Conservation (phyloP, 1,284 basidiomycete genomes). For the Trametes hirsuta region DNA sequence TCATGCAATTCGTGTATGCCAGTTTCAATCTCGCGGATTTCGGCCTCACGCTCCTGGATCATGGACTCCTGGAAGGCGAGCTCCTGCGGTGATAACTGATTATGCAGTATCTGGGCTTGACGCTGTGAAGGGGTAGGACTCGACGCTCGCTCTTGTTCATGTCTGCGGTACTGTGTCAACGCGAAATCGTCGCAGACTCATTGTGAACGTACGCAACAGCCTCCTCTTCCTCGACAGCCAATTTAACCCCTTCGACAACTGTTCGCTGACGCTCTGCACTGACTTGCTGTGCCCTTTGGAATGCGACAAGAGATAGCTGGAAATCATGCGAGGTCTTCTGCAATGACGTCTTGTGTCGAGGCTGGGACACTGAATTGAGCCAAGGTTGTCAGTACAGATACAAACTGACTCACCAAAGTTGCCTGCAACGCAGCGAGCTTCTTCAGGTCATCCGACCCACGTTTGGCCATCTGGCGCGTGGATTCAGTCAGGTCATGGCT, state of each 20-base stretch:
- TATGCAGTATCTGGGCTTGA: constrained; percentile 74
- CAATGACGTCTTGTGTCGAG: constrained; percentile 75
- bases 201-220: constrained; percentile 37
- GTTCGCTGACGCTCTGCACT: constrained; percentile 88
- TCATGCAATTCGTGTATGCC: constrained; percentile 97
- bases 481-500: constrained; percentile 92
- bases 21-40: constrained; percentile 96
- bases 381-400: neutral
- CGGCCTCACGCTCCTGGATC: constrained; percentile 92
- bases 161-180: neutral
- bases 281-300: constrained; percentile 89
- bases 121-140: constrained; percentile 47
- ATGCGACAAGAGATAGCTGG: constrained; percentile 85
- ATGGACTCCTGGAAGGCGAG: constrained; percentile 96
- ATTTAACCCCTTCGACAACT: constrained; percentile 80
- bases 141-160: constrained; percentile 30
- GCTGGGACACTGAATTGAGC: constrained; percentile 42
- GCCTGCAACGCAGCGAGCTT: constrained; percentile 73
- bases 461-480: constrained; percentile 93
- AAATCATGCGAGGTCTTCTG: constrained; percentile 95
- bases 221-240: constrained; percentile 76
- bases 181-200: neutral
- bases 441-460: constrained; percentile 92
- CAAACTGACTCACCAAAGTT: constrained; percentile 42
- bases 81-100: constrained; percentile 84